These are phyloP conservation scores for Solanum tarijense DNA, from an alignment of 257 asterid species.

Conservation along the genomic window DNA sequence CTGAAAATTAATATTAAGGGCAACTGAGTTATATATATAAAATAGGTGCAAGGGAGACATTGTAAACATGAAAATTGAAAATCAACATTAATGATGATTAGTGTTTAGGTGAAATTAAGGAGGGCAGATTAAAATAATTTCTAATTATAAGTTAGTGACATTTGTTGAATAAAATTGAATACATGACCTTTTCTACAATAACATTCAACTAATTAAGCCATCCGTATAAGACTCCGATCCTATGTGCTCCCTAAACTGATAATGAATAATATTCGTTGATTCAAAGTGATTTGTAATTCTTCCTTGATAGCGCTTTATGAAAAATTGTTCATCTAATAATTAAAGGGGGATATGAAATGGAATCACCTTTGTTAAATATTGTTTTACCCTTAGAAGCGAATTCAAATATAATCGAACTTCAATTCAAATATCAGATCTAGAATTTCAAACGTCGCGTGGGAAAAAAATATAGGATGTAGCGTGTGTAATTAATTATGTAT, in stretches of 20 bases:
- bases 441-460: rapidly evolving
- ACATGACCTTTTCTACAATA: background rate
- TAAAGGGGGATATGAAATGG: background rate
- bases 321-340: background rate
- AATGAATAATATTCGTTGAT: background rate
- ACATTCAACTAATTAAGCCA: background rate
- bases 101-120: background rate
- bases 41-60: background rate
- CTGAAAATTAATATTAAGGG: background rate
- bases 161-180: background rate
- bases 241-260: background rate
- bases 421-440: no score
- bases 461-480: background rate
- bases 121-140: background rate
- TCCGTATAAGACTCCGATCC: background rate
- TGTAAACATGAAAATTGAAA: background rate
- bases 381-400: background rate
- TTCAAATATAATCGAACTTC: no score
- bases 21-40: background rate
- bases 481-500: background rate
- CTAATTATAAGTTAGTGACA: background rate
- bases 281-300: background rate
- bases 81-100: background rate
- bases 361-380: no score
- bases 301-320: background rate